Percentiles rank a stretch among this genome's conserved stretches.
These are phyloP conservation scores for Salvia sclarea DNA, from an alignment of 305 asterid species.

Conservation along the genomic window DNA sequence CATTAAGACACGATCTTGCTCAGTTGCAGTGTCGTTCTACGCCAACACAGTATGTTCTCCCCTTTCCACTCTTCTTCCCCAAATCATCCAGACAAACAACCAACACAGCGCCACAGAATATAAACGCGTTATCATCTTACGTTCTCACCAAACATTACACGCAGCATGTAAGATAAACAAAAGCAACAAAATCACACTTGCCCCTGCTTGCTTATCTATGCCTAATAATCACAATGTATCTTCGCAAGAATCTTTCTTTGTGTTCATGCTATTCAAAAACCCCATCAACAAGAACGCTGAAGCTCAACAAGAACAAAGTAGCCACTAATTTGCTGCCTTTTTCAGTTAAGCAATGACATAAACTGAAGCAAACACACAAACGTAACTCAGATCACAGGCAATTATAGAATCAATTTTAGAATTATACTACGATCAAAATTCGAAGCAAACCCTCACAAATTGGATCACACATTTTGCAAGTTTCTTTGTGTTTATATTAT, in stretches of 20 bases:
- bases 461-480: not conserved
- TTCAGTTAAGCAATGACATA: not conserved
- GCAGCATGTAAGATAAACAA: not conserved
- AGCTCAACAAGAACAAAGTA: not conserved
- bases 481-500: not conserved
- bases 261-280: not conserved
- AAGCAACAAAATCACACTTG: not conserved
- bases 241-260: not conserved
- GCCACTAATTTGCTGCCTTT: not conserved
- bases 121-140: not conserved
- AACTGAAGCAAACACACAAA: not conserved
- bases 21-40: not conserved
- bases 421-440: too few species aligned
- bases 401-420: not conserved
- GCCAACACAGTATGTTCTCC: not conserved
- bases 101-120: not conserved
- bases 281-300: not conserved
- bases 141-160: not conserved
- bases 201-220: not conserved
- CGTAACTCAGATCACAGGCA: not conserved
- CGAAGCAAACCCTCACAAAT: too few species aligned
- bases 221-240: not conserved
- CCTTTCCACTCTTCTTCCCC: constrained; percentile 8
- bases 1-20: not conserved
- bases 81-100: not conserved